Base-by-base conservation (phyloP, 495 filamentous ascomycete genomes). In the Clohesyomyces aquaticus region DNA sequence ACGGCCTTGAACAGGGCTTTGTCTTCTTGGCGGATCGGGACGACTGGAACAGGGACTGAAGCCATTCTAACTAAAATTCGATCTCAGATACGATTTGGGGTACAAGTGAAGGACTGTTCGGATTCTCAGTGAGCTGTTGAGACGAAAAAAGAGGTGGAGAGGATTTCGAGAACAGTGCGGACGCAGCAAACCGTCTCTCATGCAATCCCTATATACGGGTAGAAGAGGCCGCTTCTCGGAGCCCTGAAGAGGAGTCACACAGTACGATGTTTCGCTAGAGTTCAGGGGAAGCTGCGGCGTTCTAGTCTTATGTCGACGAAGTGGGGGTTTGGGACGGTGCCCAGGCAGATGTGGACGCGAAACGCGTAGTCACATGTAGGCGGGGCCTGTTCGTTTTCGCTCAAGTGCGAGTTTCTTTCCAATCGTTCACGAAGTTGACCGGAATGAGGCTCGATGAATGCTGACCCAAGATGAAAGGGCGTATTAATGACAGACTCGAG, bases 1-100 rank as follows among this genome's bases (percentile, higher is more conserved):
- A 86, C 79, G n/a, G 76, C 57, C 19, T 72, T 26, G 48, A 70
- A 66, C n/a, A 70, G 63, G 2, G 25, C 49, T 42, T 63, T 55
- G 53, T 61, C 29, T 26, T 63, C 29, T 8, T 32, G 18, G 4
- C 27, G 52, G 43, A 70, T 54, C 11, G 67, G 53, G 11, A 66
- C 49, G 3, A 53, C 27, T n/a, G 63, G 63, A 3, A 49, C 27
- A n/a, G 47, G 58, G 21, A 46, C 65, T 8, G 59, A 19, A 35
- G 38, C 19, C 55, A 64, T 68, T 22, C 21, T 23, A 14, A 32
- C 43, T 25, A 45, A 35, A 14, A 9, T 19, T 50, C 3, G 19
- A 58, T 6, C 2, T 8, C 1, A 46, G 18, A 52, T 26, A 8
- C 12, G 21, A 49, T 32, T n/a, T 38, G 22, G 0, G n/a, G 27